Evolutionary conservation across 2,329 filamentous ascomycete species (phyloP), one percentile per base, ranked within the genome.

Genomic region (Byssothecium circinans): DNA sequence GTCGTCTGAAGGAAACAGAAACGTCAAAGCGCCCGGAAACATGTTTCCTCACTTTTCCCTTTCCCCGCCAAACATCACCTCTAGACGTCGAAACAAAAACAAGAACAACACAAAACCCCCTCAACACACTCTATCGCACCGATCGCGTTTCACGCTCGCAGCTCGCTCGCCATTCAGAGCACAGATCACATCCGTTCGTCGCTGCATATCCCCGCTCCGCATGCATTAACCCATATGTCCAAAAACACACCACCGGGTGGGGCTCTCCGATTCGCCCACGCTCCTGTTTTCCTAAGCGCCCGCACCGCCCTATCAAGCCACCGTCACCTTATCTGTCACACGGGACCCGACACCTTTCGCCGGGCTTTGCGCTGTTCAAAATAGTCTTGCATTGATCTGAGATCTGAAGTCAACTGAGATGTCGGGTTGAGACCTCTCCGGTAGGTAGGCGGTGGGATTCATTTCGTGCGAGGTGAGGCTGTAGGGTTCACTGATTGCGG

Each of bases 201-300:
- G 37, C 44, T 25, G 34, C 44, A 45, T 12, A 22, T 29, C 27
- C 30, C 23, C 45, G 42, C 29, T 39, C 20, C 37, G 36, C 42
- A 45, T 40, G 47, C 41, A 53, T 53, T 15, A 43, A 47, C 17
- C 11, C 40, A n/a, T 4, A 18, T 37, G 18, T 25, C 5, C 23
- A 25, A 25, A n/a, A n/a, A n/a, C n/a, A n/a, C n/a, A n/a, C n/a
- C 27, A 4, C 12, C 34, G 38, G 20, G 36, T 41, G 36, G 17
- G 36, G 17, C 40, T 7, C 20, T 38, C 4, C 30, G 37, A 19
- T 47, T 46, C 45, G 33, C 41, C 29, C 41, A 25, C 15, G 12
- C 10, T 20, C 14, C 17, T 45, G 41, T 48, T 48, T 52, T 37
- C 41, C 39, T 47, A 47, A 46, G 36, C 49, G 49, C 49, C 44